Evolutionary conservation across 441 rosid species (phyloP).

Genomic region (Pelargonium citronellum): DNA sequence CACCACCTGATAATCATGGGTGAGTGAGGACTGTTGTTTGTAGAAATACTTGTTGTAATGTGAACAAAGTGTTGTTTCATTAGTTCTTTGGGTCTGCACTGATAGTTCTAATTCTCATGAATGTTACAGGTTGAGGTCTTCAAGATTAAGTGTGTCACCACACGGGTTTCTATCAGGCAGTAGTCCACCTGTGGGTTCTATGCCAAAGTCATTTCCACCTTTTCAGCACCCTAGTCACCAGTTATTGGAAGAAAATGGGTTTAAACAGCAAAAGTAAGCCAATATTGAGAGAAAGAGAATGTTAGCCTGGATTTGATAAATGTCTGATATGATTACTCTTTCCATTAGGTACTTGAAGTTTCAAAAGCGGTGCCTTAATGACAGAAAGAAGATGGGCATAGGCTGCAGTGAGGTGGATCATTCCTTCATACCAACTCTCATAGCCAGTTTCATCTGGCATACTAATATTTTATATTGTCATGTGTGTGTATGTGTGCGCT

Average conservation of each 20-base stretch:
- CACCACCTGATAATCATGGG: constrained; percentile 90
- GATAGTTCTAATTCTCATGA: constrained; percentile 15
- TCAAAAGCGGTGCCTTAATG: constrained; percentile 81
- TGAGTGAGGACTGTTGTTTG: constrained; percentile 30
- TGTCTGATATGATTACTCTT: constrained; percentile 25
- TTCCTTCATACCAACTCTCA: background rate
- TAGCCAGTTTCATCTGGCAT: background rate
- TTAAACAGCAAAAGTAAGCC: constrained; percentile 89
- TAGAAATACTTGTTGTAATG: background rate
- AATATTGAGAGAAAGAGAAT: constrained; percentile 10
- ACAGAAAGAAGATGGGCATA: constrained; percentile 80
- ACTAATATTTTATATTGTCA: background rate
- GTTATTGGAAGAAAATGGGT: constrained; percentile 91
- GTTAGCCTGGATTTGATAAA: background rate
- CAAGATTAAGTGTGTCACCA: constrained; percentile 77
- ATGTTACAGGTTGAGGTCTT: constrained; percentile 58
- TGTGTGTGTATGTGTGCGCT: too few species aligned
- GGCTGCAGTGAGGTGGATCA: constrained; percentile 89
- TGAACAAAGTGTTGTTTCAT: background rate
- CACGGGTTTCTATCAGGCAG: constrained; percentile 61
- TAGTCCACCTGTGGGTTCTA: constrained; percentile 93
- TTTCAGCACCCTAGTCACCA: constrained; percentile 98
- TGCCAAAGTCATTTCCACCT: constrained; percentile 85
- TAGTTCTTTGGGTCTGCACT: constrained; percentile 4
- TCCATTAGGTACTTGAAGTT: constrained; percentile 73